Percentiles rank a stretch among this genome's conserved stretches.
Evolutionary conservation across 1,284 basidiomycete genomes (phyloP).

Genomic region (Ceratobasidium sp.): DNA sequence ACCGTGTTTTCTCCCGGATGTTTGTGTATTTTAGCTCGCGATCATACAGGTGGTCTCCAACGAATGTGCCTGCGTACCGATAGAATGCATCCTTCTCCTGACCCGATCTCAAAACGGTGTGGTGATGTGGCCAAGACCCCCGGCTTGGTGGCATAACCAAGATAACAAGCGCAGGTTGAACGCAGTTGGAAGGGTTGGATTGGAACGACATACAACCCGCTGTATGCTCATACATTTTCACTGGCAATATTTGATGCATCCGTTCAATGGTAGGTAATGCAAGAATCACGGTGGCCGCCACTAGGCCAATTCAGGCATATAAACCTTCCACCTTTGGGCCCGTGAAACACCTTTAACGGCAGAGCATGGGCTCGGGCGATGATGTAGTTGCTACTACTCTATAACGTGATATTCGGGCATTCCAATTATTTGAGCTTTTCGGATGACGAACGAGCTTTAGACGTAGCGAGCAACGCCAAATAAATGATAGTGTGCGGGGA

Average conservation of each 20-base stretch:
- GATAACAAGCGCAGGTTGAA: slow-evolving; percentile 15
- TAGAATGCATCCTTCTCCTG: neutral
- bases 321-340: slow-evolving; percentile 10
- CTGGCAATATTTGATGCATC: neutral
- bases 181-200: slow-evolving; percentile 29
- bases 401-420: neutral
- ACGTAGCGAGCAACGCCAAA: slow-evolving; percentile 6
- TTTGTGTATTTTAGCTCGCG: neutral
- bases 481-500: slow-evolving; percentile 8
- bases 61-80: neutral
- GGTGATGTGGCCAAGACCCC: neutral
- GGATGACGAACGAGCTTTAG: slow-evolving; percentile 7
- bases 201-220: neutral
- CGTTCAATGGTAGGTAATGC: neutral
- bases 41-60: neutral
- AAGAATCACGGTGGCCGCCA: neutral
- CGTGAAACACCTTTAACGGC: neutral
- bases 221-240: slow-evolving; percentile 2
- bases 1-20: neutral
- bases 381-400: neutral
- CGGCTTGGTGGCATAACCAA: neutral
- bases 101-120: neutral
- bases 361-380: neutral
- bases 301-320: neutral
- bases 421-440: neutral